These are phyloP conservation scores for Schizosaccharomyces pombe DNA, from an alignment of 805 yeast genomes.

Conservation along the genomic window ASM294v3 CU329670.1:2595001-2595500, in stretches of 20 bases:
- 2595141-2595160: constrained; percentile 21
- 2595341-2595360: no score
- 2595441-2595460: neutral
- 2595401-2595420: neutral
- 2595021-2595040: neutral
- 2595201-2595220: constrained; percentile 16
- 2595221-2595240: constrained; percentile 12
- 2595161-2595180: constrained; percentile 20
- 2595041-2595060: neutral
- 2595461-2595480: neutral
- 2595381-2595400: neutral
- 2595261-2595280: constrained; percentile 6
- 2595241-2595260: constrained; percentile 22
- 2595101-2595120: neutral
- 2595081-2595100: neutral
- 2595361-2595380: no score
- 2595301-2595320: neutral
- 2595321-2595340: neutral
- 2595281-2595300: neutral
- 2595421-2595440: neutral
- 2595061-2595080: neutral
- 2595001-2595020: neutral
- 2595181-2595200: constrained; percentile 21
- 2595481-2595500: neutral
- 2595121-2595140: constrained; percentile 12